phyloP scores from a whole-genome alignment of 2,329 filamentous ascomycete genomes.

The Colletotrichum cordylinicola region DNA sequence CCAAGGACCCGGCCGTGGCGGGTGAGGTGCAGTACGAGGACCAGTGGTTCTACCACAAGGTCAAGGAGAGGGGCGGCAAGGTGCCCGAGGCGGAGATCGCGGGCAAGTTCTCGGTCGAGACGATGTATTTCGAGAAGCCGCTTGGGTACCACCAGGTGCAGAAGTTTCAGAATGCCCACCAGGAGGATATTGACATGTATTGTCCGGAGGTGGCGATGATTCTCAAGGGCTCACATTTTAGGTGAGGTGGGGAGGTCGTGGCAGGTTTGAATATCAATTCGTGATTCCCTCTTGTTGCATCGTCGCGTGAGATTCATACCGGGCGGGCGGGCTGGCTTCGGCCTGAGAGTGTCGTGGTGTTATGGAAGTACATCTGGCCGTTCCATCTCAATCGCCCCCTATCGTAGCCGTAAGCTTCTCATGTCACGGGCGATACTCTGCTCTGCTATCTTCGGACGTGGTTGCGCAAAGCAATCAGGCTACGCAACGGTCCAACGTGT shows the following conservation, averaged over 20 bases:
- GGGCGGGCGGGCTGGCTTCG: too few species aligned
- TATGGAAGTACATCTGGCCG: too few species aligned
- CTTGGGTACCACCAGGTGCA: slow-evolving; percentile 32
- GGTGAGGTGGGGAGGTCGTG: background rate
- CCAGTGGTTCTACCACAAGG: slow-evolving; percentile 31
- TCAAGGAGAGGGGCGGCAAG: slow-evolving; percentile 20
- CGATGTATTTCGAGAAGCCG: slow-evolving; percentile 27
- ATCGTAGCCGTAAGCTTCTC: too few species aligned
- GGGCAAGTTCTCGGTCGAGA: slow-evolving; percentile 29
- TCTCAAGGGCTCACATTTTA: background rate
- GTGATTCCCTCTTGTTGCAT: too few species aligned
- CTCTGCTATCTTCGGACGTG: too few species aligned
- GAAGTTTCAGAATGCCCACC: slow-evolving; percentile 26
- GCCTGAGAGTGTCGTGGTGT: too few species aligned
- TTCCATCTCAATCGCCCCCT: too few species aligned
- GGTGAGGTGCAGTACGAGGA: slow-evolving; percentile 26
- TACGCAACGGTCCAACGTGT: too few species aligned
- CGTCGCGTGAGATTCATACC: too few species aligned
- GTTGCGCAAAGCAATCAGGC: too few species aligned
- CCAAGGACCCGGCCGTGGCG: background rate
- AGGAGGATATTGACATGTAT: slow-evolving; percentile 31
- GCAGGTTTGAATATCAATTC: background rate
- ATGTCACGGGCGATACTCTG: too few species aligned
- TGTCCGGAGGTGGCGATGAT: slow-evolving; percentile 34
- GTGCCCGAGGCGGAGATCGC: slow-evolving; percentile 28